Evolutionary conservation across 306 rosid genomes (phyloP), one percentile per base, ranked within the genome.

Genomic region (Corylus avellana): DNA sequence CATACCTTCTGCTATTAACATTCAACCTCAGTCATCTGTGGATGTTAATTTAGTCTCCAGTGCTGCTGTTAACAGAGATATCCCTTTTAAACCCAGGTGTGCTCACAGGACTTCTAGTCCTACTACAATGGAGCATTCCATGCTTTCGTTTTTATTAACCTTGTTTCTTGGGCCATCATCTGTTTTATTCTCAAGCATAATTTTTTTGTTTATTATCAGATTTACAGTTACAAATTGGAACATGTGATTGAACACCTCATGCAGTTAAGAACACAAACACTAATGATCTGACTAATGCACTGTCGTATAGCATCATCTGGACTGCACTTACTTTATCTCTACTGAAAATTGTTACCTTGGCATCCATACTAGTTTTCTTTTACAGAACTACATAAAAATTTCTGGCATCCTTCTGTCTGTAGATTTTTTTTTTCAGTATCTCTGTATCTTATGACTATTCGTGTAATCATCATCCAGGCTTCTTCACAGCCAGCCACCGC

Each of bases 1-100:
- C 56, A 57, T 75, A 39, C 80, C 84, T 3, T 76, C 77, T 63
- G 73, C 85, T 62, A 79, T 81, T 59, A 53, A 54, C 25, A 51
- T 78, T 82, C 88, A 50, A 76, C 79, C 83, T 64, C 76, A 78
- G 20, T 70, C 74, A 16, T 70, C 85, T 39, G 79, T 55, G 48
- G 56, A 35, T 73, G 70, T 56, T 72, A 76, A 72, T 59, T 32
- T 75, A 71, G 84, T 50, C 78, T 78, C 76, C 75, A 84, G 74
- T 67, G 27, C 78, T 71, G 81, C 61, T 76, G 73, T 76, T 13
- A 83, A 74, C 47, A 64, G 20, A 42, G 87, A 82, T 58, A 73
- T 82, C 67, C 78, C 86, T 62, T 73, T 78, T 78, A 84, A 83
- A 51, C 84, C 90, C 79, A 90, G 92, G 98, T 91, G 86, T 42